Evolutionary conservation across 345 rosid genomes (phyloP), one percentile per base, ranked within the genome.

Genomic region (Pseudoturritis turrita): DNA sequence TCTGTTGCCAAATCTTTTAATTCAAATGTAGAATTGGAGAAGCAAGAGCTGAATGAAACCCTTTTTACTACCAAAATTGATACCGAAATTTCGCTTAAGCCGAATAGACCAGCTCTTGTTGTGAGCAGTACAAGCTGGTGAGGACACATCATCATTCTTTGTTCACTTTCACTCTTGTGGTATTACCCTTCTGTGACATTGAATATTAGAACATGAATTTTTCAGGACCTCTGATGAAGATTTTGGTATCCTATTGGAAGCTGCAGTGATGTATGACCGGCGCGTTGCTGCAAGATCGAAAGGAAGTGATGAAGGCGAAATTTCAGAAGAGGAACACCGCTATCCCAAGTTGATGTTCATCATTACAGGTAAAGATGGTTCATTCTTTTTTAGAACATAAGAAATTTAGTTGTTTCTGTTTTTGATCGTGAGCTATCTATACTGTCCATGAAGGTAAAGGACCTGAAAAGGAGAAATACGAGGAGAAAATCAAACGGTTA

Each of bases 121-220:
- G 94, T 95, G 54, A 95, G 98, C 85, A 95, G 99, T 77, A 95
- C 99, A 61, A 95, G 98, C 83, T 95, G 99, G 99, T 95, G 72
- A 81, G 58, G 87, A 17, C 71, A 60, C 47, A 70, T 47, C 15
- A 40, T 65, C 25, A 19, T 47, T 65, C 46, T 77, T 72, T 72
- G 15, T 43, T 52, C 43, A n/a, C 39, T 52, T 39, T 57, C 43
- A 60, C 63, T 59, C 41, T 43, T 66, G 52, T 72, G 53, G 23
- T 26, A 17, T 39, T 33, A 71, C 57, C 35, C 2, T 25, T 77
- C 44, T 10, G 4, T 59, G 72, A 31, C 33, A 49, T 1, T 63
- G 67, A 76, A 22, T 26, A 49, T 23, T 47, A 21, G 46, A 61
- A 75, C 45, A 49, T 31, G 22, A 69, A 25, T 15, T 68, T 80